Evolutionary conservation across 2,329 filamentous ascomycete genomes (phyloP), one percentile per base, ranked within the genome.

Genomic region (Cercospora sesami): DNA sequence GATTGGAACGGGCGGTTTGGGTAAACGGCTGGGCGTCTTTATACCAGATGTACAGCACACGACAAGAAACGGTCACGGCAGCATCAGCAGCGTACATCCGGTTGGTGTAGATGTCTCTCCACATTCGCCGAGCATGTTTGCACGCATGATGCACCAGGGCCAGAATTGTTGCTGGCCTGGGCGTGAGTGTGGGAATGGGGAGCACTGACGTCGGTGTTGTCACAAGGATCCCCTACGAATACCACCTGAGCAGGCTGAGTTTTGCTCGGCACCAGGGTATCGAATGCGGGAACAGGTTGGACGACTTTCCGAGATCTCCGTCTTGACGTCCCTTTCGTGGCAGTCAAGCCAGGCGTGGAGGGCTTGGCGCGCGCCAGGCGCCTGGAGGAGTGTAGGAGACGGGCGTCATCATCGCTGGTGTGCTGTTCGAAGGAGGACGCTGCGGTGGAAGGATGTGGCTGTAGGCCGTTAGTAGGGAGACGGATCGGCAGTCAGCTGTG

Each of bases 151-250:
- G 48, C 48, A 53, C 48, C 2, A 23, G 23, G 23, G 48, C 18
- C 18, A 53, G 23, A 28, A 21, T 6, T 28, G 55, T 18, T 31
- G 23, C 53, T 57, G 53, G 23, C 26, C 23, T 31, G 53, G 16
- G 28, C 28, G 53, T 58, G 55, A 10, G 23, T 5, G 55, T 21
- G 55, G 55, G 55, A 59, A 33, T 33, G 55, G 5, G 8, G 16
- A 21, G 62, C 62, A 64, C 31, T 64, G 62, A 64, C 62, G 62
- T 64, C 62, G 30, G 62, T 31, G 30, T 30, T n/a, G 31, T 64
- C 62, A 64, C 51, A 58, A 59, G 62, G 62, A 58, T 64, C 18
- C 30, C 62, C 60, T 57, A 39, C 9, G 51, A 36, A 45, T 18
- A 62, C 18, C 60, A 62, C 26, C 55, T 59, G 26, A 36, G 55